Evolutionary conservation across 371 early-diverging fungal species (phyloP), one percentile per base, ranked within the genome.

Genomic region (Rhizomucor miehei): DNA sequence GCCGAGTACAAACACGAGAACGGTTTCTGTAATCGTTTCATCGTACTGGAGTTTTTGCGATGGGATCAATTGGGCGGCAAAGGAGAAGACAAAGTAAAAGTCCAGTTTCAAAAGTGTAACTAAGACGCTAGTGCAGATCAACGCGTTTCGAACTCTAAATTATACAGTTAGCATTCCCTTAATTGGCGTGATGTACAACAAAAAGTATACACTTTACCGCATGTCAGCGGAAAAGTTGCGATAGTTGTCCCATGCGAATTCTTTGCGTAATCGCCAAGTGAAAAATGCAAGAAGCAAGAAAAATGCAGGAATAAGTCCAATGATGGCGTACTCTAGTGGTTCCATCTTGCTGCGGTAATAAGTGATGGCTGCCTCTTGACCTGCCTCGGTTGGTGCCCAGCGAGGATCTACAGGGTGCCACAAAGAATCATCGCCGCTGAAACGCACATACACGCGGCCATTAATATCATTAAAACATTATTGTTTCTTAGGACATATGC

Each of bases 201-300:
- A 2, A 39, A 38, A 10, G 23, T 5, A 8, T 8, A 29, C 8
- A 3, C 5, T 23, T 55, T 72, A 76, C 77, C 66, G 62, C 46
- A 75, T 62, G 54, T 78, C 79, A 23, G 79, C 79, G 23, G 79
- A 75, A 41, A 78, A 78, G 44, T 62, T 69, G 38, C 75, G 60
- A 48, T 78, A 78, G 36, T 78, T 78, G 47, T 78, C 79, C 78
- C 79, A 78, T 44, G 79, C 79, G 54, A 78, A 78, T 23, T 68
- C 66, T 44, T 75, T 78, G 23, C 75, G 73, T 16, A 78, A 44
- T 37, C 67, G 56, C 71, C 70, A 78, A 9, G 65, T 71, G 47
- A 73, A 65, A 37, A 48, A 73, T 12, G 66, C 60, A 37, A 78
- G 48, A 6, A 59, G 52, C n/a, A 75, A 17, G 48, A 78, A 78